Evolutionary conservation across 768 basidiomycete genomes (phyloP).

Genomic region (Pluteus cervinus): DNA sequence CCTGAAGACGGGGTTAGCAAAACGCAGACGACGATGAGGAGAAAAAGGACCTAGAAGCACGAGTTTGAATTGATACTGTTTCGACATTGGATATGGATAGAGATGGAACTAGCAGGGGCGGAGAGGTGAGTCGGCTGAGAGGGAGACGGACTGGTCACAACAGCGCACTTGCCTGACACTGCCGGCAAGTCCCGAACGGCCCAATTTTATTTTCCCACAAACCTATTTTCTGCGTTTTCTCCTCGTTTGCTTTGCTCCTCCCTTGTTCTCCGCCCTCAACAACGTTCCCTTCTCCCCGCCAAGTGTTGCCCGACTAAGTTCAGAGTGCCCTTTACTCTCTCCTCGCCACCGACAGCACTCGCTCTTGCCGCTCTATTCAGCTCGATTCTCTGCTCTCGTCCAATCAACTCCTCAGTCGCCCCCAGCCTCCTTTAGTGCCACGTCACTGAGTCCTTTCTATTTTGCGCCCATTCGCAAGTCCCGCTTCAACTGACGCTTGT

Average conservation of each 20-base stretch:
- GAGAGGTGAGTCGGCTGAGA: constrained; percentile 19
- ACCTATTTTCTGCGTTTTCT: constrained; percentile 16
- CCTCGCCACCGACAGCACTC: no score
- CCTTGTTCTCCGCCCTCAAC: constrained; percentile 3
- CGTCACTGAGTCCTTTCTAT: constrained; percentile 26
- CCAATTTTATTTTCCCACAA: constrained; percentile 9
- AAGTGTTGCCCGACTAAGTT: no score
- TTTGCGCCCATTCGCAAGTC: constrained; percentile 11
- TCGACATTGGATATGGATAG: constrained; percentile 69
- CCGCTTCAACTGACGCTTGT: constrained; percentile 17
- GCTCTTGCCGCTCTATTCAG: no score
- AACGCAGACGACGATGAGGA: constrained; percentile 1
- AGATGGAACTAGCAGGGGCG: constrained; percentile 19
- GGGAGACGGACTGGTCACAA: constrained; percentile 18
- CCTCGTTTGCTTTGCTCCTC: constrained; percentile 9
- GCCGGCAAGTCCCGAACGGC: constrained; percentile 26
- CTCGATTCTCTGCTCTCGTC: no score
- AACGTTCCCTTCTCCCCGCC: constrained; percentile 9
- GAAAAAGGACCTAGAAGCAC: constrained; percentile 77
- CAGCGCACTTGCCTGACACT: constrained; percentile 13
- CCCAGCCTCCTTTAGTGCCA: constrained; percentile 15
- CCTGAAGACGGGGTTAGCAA: constrained; percentile 41
- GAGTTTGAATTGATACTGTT: constrained; percentile 93
- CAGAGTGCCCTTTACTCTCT: no score
- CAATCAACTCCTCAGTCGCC: no score